A percentile compares a stretch with the other conserved stretches of the same genome.
Conservation (phyloP, 495 filamentous ascomycete species). For the Xylaria venustula region DNA sequence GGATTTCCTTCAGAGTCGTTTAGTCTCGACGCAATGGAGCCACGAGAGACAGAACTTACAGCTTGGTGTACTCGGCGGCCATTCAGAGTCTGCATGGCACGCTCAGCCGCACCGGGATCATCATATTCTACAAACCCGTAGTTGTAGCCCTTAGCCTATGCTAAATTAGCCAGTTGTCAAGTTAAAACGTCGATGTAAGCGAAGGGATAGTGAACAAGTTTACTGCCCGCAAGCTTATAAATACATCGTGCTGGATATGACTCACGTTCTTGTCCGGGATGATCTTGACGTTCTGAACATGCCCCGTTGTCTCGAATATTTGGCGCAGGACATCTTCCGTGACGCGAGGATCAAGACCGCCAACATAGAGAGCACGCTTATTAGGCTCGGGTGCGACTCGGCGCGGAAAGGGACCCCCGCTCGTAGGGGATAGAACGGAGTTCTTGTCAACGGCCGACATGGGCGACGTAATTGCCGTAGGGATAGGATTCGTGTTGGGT, state of each 20-base stretch:
- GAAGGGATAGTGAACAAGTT: neutral
- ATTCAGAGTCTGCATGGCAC: constrained; percentile 96
- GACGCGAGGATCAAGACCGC: constrained; percentile 89
- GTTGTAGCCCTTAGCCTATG: constrained; percentile 89
- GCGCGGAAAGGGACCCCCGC: constrained; percentile 76
- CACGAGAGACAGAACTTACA: constrained; percentile 50
- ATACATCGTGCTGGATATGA: constrained; percentile 15
- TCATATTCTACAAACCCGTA: constrained; percentile 99
- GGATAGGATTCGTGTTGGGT: constrained; percentile 95
- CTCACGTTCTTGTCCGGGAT: constrained; percentile 98
- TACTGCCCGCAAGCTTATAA: neutral
- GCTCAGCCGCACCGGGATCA: constrained; percentile 91
- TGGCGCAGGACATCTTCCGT: constrained; percentile 96
- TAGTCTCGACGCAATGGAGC: constrained; percentile 9
- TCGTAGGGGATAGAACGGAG: constrained; percentile 78
- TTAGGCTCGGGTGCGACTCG: constrained; percentile 97
- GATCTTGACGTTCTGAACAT: constrained; percentile 98
- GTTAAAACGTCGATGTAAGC: neutral
- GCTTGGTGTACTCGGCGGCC: constrained; percentile 92
- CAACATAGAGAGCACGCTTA: constrained; percentile 96
- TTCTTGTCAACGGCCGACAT: constrained; percentile 63
- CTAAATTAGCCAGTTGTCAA: constrained; percentile 19
- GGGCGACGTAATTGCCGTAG: constrained; percentile 86
- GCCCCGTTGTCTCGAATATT: constrained; percentile 98
- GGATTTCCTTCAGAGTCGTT: constrained; percentile 75